Base-by-base conservation (phyloP, 441 rosid species). In the Populus hybrid region DNA sequence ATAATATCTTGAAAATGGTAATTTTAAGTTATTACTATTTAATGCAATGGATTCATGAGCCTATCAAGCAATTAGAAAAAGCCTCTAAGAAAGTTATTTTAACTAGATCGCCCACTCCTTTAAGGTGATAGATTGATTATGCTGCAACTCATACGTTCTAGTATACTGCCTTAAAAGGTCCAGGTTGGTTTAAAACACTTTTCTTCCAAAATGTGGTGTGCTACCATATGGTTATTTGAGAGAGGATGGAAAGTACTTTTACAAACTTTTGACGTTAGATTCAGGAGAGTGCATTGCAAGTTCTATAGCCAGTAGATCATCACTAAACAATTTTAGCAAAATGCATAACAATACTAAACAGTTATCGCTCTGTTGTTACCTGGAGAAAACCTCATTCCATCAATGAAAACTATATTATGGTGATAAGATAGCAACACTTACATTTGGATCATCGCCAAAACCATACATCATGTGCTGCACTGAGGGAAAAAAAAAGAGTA, bases 401-500 rank as follows among this genome's bases (percentile, higher is more conserved):
- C 20, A 46, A 46, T 46, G 57, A 12, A 46, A 46, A 46, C 57
- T 14, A 46, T 46, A 46, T 46, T 4, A 46, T 12, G 57, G 57
- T 46, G 57, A 46, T 46, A 46, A 21, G 18, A 30, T 30, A 57
- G 42, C 23, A 71, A 21, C n/a, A 74, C 97, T 89, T 85, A 92
- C 97, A 78, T 94, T 94, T 63, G 90, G 85, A 75, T 94, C 98
- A 72, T 96, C 98, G 30, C 99, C 96, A 64, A 93, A 94, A 24
- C 98, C 98, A 82, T 90, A 96, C 97, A 96, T 94, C 99, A 94
- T 96, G 81, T 93, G 98, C 84, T 91, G 96, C 90, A 96, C 97
- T 96, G 89, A 0, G 20, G 14, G 18, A 10, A 6, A 7, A 5
- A 7, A 5, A 14, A 30, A 21, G 10, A 32, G n/a, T 40, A 40